These are phyloP conservation scores for Curvularia sp. DNA, from an alignment of 2,329 filamentous ascomycete genomes.

Conservation along the genomic window DNA sequence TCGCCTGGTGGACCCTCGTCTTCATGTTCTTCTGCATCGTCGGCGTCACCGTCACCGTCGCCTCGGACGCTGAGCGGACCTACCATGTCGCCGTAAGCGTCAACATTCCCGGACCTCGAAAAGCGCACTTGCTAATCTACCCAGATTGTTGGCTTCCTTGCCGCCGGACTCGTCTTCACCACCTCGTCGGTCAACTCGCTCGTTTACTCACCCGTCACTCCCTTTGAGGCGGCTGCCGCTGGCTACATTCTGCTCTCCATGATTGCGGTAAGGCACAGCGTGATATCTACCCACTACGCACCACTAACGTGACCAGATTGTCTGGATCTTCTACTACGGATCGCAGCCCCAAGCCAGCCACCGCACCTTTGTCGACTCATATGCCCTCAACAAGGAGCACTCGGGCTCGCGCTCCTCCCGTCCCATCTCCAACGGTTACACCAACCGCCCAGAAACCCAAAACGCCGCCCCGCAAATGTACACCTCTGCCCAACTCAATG, in stretches of 20 bases:
- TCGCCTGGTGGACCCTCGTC: conserved; percentile 88
- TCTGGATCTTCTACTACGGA: conserved; percentile 99
- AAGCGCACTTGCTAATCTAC: conserved; percentile 29
- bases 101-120: not conserved
- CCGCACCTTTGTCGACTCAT: conserved; percentile 92
- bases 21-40: conserved; percentile 85
- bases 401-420: conserved; percentile 68
- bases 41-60: conserved; percentile 82
- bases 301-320: conserved; percentile 66
- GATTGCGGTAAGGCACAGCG: conserved; percentile 71
- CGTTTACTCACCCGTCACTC: conserved; percentile 75
- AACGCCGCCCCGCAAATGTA: conserved; percentile 91
- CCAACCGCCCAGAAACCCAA: conserved; percentile 81
- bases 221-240: conserved; percentile 85
- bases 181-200: conserved; percentile 86
- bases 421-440: conserved; percentile 76
- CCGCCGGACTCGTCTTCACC: conserved; percentile 81
- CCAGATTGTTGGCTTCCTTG: conserved; percentile 84
- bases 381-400: conserved; percentile 86
- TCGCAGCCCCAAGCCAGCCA: conserved; percentile 86
- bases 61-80: conserved; percentile 80
- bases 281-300: not conserved
- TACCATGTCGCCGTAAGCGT: conserved; percentile 81
- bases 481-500: conserved; percentile 91
- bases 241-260: conserved; percentile 95